A percentile compares a stretch with the other conserved stretches of the same genome.
These are phyloP conservation scores for Coelastrella sp. DNA, from an alignment of 139 green algal species.

Conservation along the genomic window DNA sequence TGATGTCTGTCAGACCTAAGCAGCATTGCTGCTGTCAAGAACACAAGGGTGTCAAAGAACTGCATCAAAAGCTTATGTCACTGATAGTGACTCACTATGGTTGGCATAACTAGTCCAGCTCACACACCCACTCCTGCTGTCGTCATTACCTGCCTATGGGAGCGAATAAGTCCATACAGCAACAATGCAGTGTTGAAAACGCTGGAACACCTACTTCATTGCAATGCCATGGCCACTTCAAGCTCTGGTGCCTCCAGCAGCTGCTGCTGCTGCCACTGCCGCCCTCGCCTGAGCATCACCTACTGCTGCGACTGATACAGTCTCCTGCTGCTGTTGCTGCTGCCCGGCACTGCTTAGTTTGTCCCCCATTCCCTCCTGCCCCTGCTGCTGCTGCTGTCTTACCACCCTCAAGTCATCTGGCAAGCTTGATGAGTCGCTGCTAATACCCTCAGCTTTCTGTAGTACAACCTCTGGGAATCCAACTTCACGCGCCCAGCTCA, in stretches of 20 bases:
- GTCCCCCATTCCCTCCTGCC: background rate
- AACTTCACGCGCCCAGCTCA: background rate
- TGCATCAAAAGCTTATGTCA: too few species aligned
- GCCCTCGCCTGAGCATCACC: background rate
- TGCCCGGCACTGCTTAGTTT: background rate
- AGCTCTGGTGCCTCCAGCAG: background rate
- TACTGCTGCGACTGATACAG: background rate
- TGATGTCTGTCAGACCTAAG: too few species aligned
- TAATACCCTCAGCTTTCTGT: background rate
- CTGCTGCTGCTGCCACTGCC: background rate
- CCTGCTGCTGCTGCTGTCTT: background rate
- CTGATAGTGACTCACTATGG: too few species aligned
- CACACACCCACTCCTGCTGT: too few species aligned
- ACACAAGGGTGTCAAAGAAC: too few species aligned
- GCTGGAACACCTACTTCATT: too few species aligned
- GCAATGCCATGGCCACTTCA: too few species aligned
- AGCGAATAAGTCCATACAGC: too few species aligned
- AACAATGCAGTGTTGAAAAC: too few species aligned
- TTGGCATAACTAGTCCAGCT: too few species aligned
- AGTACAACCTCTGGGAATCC: conserved; percentile 26
- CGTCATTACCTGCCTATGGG: too few species aligned
- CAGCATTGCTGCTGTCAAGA: too few species aligned
- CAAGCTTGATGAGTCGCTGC: background rate
- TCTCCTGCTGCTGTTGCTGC: background rate
- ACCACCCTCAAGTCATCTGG: background rate